Evolutionary conservation across 2,329 filamentous ascomycete species (phyloP), one percentile per base, ranked within the genome.

Genomic region (Sporothrix mexicana): DNA sequence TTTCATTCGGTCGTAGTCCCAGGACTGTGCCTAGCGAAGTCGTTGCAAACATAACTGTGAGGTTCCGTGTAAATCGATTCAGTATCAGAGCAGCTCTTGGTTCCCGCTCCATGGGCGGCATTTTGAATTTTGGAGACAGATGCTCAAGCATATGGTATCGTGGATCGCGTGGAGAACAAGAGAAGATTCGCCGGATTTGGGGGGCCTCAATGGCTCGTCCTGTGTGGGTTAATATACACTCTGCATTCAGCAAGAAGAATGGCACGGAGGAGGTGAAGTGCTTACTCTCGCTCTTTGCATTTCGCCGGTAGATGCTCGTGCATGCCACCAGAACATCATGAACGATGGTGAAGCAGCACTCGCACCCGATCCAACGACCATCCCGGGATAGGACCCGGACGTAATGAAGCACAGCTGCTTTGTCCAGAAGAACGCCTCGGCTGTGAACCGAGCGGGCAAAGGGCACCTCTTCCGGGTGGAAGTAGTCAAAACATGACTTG

Each of bases 61-160:
- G 84, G 7, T 92, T 94, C 17, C 93, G 87, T 2, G 93, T 95
- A 79, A 97, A 97, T 15, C 94, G 88, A 78, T 97, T 97, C 30
- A 97, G 84, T 75, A 97, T 96, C 4, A 97, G 84, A 20, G 94
- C 93, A 2, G 93, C 94, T 55, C 94, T 88, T 9, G 93, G 93
- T 80, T 97, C 94, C 76, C 93, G 91, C 72, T 88, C 87, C 75
- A 86, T 86, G 17, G 88, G 84, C 0, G 89, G 84, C 80, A 87
- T 86, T 76, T 85, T 85, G 83, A 97, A 97, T 80, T 95, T 96
- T 78, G 90, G 88, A 12, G 94, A 97, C 17, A 97, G 84, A 76
- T 95, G 92, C 72, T 93, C 92, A 79, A 97, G 84, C 93, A 97
- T 97, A 82, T 96, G 93, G 80, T 97, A 97, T 75, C 93, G 90